Evolutionary conservation across 345 rosid genomes (phyloP).

Genomic region (Draba incana): DNA sequence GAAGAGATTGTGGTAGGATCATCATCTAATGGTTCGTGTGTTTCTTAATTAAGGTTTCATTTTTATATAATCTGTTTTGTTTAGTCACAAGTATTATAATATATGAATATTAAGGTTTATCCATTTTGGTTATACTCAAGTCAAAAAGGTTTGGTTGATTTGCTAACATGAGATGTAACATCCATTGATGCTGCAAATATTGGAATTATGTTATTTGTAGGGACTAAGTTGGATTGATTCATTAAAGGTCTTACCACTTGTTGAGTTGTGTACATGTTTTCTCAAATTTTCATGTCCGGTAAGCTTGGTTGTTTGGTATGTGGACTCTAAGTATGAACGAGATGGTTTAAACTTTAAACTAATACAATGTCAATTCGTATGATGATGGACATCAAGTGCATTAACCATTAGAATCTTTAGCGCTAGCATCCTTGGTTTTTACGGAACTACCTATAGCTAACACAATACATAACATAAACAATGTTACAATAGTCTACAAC

Average conservation of each 20-base stretch:
- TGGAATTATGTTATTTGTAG: background rate
- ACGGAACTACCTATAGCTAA: too few relatives aligned
- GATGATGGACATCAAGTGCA: too few relatives aligned
- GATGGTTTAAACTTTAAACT: too few relatives aligned
- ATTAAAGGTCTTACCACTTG: background rate
- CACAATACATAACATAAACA: too few relatives aligned
- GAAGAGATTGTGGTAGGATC: conserved; percentile 18
- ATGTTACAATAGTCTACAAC: too few relatives aligned
- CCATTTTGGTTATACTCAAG: conserved; percentile 10
- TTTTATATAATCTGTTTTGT: background rate
- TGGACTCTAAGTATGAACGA: background rate
- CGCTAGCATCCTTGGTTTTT: too few relatives aligned
- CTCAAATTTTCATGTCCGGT: background rate
- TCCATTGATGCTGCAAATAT: background rate
- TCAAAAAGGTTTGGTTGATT: background rate
- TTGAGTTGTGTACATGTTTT: conserved; percentile 4
- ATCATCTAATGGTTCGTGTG: conserved; percentile 23
- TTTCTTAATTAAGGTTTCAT: conserved; percentile 1
- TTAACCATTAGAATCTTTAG: too few relatives aligned
- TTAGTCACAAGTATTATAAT: background rate
- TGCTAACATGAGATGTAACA: background rate
- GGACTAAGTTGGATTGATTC: conserved; percentile 1
- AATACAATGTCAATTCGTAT: too few relatives aligned
- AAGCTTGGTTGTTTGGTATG: background rate
- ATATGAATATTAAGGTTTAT: conserved; percentile 11